Conservation (phyloP, 148 eudicot species). For the Beta vulgaris region DNA sequence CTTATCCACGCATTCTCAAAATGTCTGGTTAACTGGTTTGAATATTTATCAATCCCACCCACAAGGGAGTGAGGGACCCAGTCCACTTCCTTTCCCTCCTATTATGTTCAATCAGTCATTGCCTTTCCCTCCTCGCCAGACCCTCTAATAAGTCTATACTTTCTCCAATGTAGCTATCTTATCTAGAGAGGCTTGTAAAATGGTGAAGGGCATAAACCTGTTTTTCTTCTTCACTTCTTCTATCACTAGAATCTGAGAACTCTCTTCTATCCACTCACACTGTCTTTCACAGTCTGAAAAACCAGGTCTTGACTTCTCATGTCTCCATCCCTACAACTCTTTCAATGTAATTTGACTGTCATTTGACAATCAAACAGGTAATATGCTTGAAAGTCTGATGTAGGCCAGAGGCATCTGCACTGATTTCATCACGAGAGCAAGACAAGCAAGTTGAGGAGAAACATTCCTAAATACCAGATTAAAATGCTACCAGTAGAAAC, state of each 20-base stretch:
- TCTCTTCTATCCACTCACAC: neutral
- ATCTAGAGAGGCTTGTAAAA: neutral
- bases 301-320: neutral
- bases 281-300: neutral
- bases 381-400: neutral
- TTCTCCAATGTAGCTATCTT: no score
- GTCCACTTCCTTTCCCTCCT: neutral
- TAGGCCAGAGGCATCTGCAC: neutral
- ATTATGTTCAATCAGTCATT: neutral
- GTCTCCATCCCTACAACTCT: neutral
- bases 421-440: neutral
- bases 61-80: neutral
- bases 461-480: neutral
- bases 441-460: neutral
- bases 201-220: neutral
- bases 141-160: no score
- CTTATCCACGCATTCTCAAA: no score
- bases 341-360: no score
- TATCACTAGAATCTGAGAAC: neutral
- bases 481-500: neutral
- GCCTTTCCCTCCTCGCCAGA: neutral
- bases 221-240: neutral
- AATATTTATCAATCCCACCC: neutral
- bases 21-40: no score
- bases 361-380: neutral